Evolutionary conservation across 306 rosid species (phyloP).

Genomic region (Corylus americana): DNA sequence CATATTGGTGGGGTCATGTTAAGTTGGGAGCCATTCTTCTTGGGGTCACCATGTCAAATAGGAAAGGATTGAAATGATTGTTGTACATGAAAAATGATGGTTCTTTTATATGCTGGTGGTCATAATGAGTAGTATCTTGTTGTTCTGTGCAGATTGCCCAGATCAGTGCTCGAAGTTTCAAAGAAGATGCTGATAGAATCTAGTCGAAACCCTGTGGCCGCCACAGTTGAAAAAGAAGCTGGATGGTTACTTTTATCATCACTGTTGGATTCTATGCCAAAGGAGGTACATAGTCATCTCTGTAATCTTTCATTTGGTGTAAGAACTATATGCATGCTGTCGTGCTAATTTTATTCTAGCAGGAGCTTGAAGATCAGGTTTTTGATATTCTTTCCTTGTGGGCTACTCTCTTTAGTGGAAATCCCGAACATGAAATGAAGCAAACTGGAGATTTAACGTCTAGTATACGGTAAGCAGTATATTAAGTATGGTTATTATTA

Average conservation of each 20-base stretch:
- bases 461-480: conserved; percentile 63
- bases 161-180: conserved; percentile 81
- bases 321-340: conserved; percentile 22
- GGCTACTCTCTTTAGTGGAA: conserved; percentile 72
- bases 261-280: conserved; percentile 81
- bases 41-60: neutral
- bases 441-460: conserved; percentile 65
- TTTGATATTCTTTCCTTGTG: conserved; percentile 95
- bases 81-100: conserved; percentile 14
- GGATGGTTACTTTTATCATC: conserved; percentile 98
- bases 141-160: conserved; percentile 64
- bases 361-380: conserved; percentile 92
- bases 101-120: conserved; percentile 20
- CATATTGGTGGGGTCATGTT: neutral
- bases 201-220: conserved; percentile 72
- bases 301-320: neutral
- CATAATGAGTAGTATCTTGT: conserved; percentile 2
- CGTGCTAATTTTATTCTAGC: conserved; percentile 32
- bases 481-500: conserved; percentile 8
- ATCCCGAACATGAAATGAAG: conserved; percentile 58
- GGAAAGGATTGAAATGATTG: neutral
- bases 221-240: conserved; percentile 82
- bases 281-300: conserved; percentile 59
- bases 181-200: conserved; percentile 79
- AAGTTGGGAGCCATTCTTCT: conserved; percentile 10